Percentiles rank a stretch among this genome's conserved stretches.
phyloP scores from a whole-genome alignment of 192 early-diverging fungal genomes.

The Backusella tuberculispora region DNA sequence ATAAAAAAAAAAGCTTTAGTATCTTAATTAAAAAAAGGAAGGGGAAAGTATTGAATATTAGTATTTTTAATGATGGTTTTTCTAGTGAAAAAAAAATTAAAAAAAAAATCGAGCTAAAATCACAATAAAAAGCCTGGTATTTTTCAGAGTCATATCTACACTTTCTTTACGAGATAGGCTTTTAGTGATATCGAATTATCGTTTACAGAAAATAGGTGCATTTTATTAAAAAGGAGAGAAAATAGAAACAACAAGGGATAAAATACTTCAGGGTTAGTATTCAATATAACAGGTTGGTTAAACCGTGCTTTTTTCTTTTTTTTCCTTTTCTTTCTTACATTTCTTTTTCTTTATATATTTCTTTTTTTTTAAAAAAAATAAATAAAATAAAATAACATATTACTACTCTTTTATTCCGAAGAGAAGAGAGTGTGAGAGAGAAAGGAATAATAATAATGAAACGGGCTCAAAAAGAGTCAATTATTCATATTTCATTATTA shows the following conservation, averaged over 20 bases:
- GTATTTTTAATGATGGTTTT: too few species aligned
- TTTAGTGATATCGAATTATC: neutral
- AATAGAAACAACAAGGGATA: neutral
- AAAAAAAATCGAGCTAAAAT: too few species aligned
- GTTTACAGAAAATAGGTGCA: neutral
- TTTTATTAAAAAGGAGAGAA: slow-evolving; percentile 6
- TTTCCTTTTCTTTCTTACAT: neutral
- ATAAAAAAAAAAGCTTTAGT: too few species aligned
- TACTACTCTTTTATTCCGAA: neutral
- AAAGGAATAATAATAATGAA: neutral
- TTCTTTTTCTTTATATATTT: neutral
- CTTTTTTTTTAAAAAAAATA: neutral
- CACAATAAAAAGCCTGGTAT: too few species aligned
- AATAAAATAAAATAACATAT: too few species aligned
- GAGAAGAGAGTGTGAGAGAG: neutral
- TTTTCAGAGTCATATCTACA: too few species aligned
- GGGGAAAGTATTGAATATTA: too few species aligned
- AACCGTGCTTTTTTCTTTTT: neutral
- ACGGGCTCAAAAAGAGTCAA: neutral
- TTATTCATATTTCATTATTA: slow-evolving; percentile 4
- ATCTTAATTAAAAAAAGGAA: too few species aligned
- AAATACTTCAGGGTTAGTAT: neutral
- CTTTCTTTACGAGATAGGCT: neutral
- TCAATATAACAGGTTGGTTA: neutral
- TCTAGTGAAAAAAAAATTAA: too few species aligned